Evolutionary conservation across 2,329 filamentous ascomycete species (phyloP).

Genomic region (Endothia cerciana): DNA sequence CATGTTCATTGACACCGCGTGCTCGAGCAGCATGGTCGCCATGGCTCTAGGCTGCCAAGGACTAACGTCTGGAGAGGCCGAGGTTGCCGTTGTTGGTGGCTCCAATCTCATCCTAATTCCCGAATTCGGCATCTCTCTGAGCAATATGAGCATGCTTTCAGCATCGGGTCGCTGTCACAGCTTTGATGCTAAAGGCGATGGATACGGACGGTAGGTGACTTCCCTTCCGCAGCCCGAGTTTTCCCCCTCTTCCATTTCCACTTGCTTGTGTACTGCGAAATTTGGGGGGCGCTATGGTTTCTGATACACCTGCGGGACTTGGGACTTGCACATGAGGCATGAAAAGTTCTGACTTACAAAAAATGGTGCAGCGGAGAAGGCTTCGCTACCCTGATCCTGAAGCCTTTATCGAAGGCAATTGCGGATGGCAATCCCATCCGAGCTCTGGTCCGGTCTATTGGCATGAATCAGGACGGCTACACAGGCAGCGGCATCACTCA

Average conservation of each 20-base stretch:
- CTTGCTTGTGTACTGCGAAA: too few species aligned
- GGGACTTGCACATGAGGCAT: too few species aligned
- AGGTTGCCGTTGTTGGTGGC: conserved; percentile 20
- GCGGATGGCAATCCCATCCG: conserved; percentile 45
- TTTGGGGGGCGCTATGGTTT: too few species aligned
- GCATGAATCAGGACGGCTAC: conserved; percentile 44
- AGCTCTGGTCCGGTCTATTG: conserved; percentile 40
- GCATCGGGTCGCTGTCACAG: conserved; percentile 34
- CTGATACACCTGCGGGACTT: too few species aligned
- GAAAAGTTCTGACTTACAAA: too few species aligned
- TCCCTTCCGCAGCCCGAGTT: too few species aligned
- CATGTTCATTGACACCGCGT: conserved; percentile 45
- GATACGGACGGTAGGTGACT: conserved; percentile 49
- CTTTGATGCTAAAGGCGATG: conserved; percentile 50
- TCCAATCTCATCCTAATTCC: conserved; percentile 31
- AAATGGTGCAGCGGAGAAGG: too few species aligned
- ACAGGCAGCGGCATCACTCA: conserved; percentile 44
- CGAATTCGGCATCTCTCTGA: conserved; percentile 26
- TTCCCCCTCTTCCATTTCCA: too few species aligned
- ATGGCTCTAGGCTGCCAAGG: conserved; percentile 15
- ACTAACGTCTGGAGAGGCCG: conserved; percentile 8
- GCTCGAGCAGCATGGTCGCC: conserved; percentile 34
- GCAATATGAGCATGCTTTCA: conserved; percentile 31
- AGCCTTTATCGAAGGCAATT: conserved; percentile 47
- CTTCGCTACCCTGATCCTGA: conserved; percentile 45